Base-by-base conservation (phyloP, 768 basidiomycete species). In the Hygrophorus russula region DNA sequence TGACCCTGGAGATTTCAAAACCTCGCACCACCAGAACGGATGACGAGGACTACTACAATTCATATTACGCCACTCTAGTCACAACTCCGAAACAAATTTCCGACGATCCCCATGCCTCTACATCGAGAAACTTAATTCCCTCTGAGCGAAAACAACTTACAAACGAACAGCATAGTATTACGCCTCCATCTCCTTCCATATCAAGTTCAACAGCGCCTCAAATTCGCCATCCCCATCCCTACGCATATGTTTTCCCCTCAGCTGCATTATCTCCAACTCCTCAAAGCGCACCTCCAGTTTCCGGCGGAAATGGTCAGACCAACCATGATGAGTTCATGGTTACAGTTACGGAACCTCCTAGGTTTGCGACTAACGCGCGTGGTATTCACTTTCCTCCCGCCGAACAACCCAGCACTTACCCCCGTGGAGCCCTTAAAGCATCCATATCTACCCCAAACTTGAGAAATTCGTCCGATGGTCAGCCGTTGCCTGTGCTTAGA, bases 1-100 rank as follows among this genome's bases (percentile, higher is more conserved):
- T 28, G 18, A 30, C 27, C 30, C 13, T 15, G 11, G 39, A 41
- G 6, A 14, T 30, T 29, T 24, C 24, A 3, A 24, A 19, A 13
- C 5, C 19, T 24, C 14, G 9, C 24, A 28, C 20, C 19, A 11
- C 20, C 9, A 28, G 14, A 29, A 45, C 41, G 13, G 19, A 24
- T 11, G 41, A 42, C 3, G 69, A 74, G 14, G 73, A 74, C 33
- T 71, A 70, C 46, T 72, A 71, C 50, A 64, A 71, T 49, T 68
- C 73, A 3, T 72, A 73, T 57, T 76, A 73, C 53, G 59, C 70
- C 9, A 64, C 66, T 4, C 50, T 69, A 11, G 42, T 61, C 17
- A 49, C 48, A 36, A 41, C 35, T n/a, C 40, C 49, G 10, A 41
- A 41, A 14, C 29, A 20, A 7, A 14, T 10, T 29, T 19, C 12